phyloP scores from a whole-genome alignment of 495 filamentous ascomycete species.

The Clavariopsis aquatica region DNA sequence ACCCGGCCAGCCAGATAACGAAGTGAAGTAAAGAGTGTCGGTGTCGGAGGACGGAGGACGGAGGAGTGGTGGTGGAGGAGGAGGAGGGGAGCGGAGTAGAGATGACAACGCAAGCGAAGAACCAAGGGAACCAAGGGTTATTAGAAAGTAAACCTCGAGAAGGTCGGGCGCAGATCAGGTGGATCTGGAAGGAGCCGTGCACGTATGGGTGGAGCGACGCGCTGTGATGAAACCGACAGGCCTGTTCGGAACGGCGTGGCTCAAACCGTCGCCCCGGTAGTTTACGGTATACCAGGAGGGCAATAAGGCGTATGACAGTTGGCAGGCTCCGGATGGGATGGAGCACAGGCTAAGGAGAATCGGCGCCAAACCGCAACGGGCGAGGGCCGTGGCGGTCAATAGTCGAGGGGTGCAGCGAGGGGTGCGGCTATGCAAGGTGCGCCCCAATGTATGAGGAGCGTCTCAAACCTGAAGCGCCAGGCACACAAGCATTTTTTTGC shows the following conservation, averaged over 20 bases:
- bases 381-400: slow-evolving; percentile 6
- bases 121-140: slow-evolving; percentile 32
- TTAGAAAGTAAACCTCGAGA: slow-evolving; percentile 27
- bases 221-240: slow-evolving; percentile 35
- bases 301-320: slow-evolving; percentile 26
- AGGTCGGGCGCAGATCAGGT: slow-evolving; percentile 32
- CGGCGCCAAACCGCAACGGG: slow-evolving; percentile 18
- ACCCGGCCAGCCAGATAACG: slow-evolving; percentile 42
- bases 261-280: slow-evolving; percentile 33
- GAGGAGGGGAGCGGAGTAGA: slow-evolving; percentile 6
- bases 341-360: slow-evolving; percentile 30
- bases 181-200: slow-evolving; percentile 28
- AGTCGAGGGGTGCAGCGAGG: slow-evolving; percentile 10
- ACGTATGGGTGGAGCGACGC: slow-evolving; percentile 13
- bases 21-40: slow-evolving; percentile 39
- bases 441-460: slow-evolving; percentile 31
- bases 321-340: slow-evolving; percentile 20
- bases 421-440: slow-evolving; percentile 20
- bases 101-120: slow-evolving; percentile 27
- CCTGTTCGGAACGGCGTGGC: slow-evolving; percentile 32
- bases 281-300: slow-evolving; percentile 17
- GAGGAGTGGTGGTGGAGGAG: slow-evolving; percentile 24
- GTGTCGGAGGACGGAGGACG: slow-evolving; percentile 30
- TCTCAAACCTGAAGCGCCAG: slow-evolving; percentile 37
- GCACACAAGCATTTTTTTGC: slow-evolving; percentile 33